Evolutionary conservation across 2,329 filamentous ascomycete genomes (phyloP), one percentile per base, ranked within the genome.

Genomic region (Aspergillus melleus): DNA sequence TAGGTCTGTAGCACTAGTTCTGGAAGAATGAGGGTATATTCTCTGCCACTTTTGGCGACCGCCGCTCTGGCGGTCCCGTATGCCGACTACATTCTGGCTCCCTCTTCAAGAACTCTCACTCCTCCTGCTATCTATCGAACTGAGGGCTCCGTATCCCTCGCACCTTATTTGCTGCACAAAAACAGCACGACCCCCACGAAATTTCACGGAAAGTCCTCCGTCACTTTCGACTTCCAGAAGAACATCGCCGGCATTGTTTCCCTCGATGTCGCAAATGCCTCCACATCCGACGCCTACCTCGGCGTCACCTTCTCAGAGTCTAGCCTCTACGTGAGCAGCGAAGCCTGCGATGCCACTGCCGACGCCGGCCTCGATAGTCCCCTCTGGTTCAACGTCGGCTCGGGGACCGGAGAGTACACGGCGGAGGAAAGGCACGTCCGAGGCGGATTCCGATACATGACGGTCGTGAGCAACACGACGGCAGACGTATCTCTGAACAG

Each of bases 391-490:
- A 65, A 76, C 2, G 73, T 75, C 5, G 72, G 70, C 2, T 26
- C 58, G 2, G 62, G 64, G 1, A 61, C 73, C 4, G 79, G 80
- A 0, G 65, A 60, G 2, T 82, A 82, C 57, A 76, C 76, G 0
- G 78, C 78, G 0, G 75, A 75, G 0, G 68, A 70, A 42, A 68
- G 78, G 30, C 76, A 81, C 58, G 70, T 77, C 29, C 72, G 81
- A 26, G 80, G 80, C 26, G 79, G 65, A 0, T 83, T 83, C 55
- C 70, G 79, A 39, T 82, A 82, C 54, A 67, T 83, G 64, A 81
- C 73, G 1, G 51, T 83, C 6, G 71, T 77, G 5, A 75, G 77
- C 55, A 81, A 82, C 58, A 73, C 74, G 3, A 80, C 74, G 8
- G 79, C 75, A 0, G 72, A 68, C 4, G 65, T 81, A 1, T 73